A percentile compares a stretch with the other conserved stretches of the same genome.
Conservation (phyloP, 805 yeast species). For the Saturnispora gosingensis region DNA sequence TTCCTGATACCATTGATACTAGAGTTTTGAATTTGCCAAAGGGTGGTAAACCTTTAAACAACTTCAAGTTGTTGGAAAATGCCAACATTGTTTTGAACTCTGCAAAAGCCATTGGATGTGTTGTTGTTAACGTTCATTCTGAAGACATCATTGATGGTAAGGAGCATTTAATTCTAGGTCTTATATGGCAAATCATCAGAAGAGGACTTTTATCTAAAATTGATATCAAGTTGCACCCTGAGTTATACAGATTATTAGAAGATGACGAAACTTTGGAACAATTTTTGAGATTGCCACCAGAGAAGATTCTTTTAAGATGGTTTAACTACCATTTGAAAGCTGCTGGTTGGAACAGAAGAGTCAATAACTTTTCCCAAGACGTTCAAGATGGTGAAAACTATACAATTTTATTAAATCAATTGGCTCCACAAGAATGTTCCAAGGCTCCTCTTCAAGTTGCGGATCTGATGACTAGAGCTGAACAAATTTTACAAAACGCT, state of each 20-base stretch:
- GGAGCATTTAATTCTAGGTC: conserved; percentile 82
- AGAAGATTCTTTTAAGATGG: conserved; percentile 94
- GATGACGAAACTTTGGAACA: conserved; percentile 97
- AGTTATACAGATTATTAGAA: conserved; percentile 84
- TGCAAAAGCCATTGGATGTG: conserved; percentile 98
- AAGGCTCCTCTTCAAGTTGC: conserved; percentile 69
- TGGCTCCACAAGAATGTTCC: conserved; percentile 77
- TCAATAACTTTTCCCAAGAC: conserved; percentile 76
- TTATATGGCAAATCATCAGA: conserved; percentile 96
- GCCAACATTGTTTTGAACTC: conserved; percentile 97
- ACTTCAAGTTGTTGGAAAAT: conserved; percentile 92
- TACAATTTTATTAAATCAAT: conserved; percentile 79
- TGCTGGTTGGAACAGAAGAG: conserved; percentile 83
- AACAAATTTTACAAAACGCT: conserved; percentile 75
- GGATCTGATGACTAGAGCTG: conserved; percentile 77
- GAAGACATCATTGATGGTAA: conserved; percentile 91
- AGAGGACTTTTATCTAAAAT: conserved; percentile 91
- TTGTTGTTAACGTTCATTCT: conserved; percentile 94
- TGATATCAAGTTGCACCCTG: conserved; percentile 94
- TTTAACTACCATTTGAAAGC: conserved; percentile 92
- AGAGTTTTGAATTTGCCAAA: conserved; percentile 90
- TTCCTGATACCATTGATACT: conserved; percentile 96
- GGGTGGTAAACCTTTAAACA: conserved; percentile 71
- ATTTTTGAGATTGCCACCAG: conserved; percentile 93
- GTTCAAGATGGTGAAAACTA: conserved; percentile 94